Conservation (phyloP, 352 stramenopile species). For the Halophytophthora polymorphica region DNA sequence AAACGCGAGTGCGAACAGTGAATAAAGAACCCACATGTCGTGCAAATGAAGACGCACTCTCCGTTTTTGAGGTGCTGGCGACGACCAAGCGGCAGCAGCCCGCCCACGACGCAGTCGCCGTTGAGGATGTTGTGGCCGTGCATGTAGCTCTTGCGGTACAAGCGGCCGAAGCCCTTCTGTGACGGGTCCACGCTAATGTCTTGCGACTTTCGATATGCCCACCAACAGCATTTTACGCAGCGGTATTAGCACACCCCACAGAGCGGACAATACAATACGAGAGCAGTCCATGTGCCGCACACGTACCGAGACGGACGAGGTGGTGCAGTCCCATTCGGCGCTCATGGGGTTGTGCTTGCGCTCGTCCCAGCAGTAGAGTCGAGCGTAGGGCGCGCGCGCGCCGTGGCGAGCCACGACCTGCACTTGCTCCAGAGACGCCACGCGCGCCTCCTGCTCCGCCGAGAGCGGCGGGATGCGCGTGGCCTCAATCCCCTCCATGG, state of each 20-base stretch:
- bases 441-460: slow-evolving; percentile 44
- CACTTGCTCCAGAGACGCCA: slow-evolving; percentile 78
- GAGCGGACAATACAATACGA: not conserved
- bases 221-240: not conserved
- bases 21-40: not conserved
- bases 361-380: slow-evolving; percentile 78
- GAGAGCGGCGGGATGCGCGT: slow-evolving; percentile 58
- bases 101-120: slow-evolving; percentile 70
- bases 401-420: slow-evolving; percentile 83
- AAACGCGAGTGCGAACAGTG: not conserved
- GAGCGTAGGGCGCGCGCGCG: slow-evolving; percentile 65
- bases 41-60: slow-evolving; percentile 24
- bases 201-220: slow-evolving; percentile 45
- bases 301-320: slow-evolving; percentile 69
- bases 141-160: slow-evolving; percentile 83
- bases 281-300: not conserved
- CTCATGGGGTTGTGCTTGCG: slow-evolving; percentile 69
- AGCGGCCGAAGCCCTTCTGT: slow-evolving; percentile 53
- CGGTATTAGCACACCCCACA: slow-evolving; percentile 2
- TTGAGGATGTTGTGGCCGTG: slow-evolving; percentile 72
- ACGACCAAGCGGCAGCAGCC: slow-evolving; percentile 66
- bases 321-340: slow-evolving; percentile 69
- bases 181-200: slow-evolving; percentile 51
- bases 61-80: slow-evolving; percentile 79
- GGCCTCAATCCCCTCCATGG: slow-evolving; percentile 53